phyloP scores from a whole-genome alignment of 169 alveolate genomes.

The Amoebophrya sp. region DNA sequence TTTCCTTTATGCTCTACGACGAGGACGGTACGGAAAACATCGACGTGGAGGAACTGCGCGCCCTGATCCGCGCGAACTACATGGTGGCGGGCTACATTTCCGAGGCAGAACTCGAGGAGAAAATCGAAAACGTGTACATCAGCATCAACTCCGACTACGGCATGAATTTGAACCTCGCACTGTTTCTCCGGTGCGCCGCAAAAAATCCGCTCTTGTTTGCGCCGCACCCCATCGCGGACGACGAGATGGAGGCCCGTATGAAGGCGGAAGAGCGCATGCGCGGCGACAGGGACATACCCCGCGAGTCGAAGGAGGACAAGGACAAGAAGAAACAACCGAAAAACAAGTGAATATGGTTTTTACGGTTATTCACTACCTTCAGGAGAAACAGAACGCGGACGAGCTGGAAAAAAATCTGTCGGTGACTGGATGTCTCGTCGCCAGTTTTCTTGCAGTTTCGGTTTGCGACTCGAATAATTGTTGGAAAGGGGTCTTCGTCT shows the following conservation, averaged over 20 bases:
- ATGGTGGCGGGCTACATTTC: neutral
- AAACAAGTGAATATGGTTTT: neutral
- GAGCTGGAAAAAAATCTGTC: too few species aligned
- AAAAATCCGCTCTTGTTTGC: neutral
- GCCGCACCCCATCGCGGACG: neutral
- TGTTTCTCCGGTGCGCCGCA: neutral
- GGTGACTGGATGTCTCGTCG: too few species aligned
- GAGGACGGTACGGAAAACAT: neutral
- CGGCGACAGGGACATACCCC: neutral
- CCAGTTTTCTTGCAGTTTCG: too few species aligned
- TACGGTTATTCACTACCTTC: neutral
- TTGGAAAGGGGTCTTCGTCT: too few species aligned
- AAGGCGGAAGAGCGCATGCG: neutral
- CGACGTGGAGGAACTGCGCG: conserved; percentile 12
- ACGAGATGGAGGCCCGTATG: neutral
- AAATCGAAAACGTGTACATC: neutral
- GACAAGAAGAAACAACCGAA: neutral
- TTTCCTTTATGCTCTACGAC: conserved; percentile 4
- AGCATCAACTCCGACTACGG: neutral
- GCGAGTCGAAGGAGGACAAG: neutral
- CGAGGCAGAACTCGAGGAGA: neutral
- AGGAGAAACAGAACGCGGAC: too few species aligned
- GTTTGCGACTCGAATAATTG: too few species aligned
- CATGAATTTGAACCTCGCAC: neutral
- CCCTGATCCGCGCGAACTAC: neutral